Evolutionary conservation across 495 filamentous ascomycete species (phyloP).

Genomic region (Aspergillus sclerotioniger): DNA sequence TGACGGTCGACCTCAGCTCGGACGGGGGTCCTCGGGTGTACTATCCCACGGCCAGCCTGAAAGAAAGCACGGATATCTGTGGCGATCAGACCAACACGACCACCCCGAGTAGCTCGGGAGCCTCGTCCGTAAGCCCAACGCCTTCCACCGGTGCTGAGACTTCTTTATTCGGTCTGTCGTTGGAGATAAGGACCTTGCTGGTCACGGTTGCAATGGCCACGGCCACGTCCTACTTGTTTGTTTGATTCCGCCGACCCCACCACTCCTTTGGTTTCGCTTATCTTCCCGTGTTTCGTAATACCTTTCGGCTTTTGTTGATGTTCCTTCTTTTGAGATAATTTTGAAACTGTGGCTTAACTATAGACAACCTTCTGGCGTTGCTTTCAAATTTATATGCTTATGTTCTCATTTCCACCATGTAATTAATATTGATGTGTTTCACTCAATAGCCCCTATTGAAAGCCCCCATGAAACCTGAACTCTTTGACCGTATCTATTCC

Average conservation of each 20-base stretch:
- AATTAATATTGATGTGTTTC: background rate
- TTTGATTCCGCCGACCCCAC: background rate
- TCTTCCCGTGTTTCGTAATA: background rate
- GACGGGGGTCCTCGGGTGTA: slow-evolving; percentile 2
- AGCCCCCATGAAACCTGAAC: too few species aligned
- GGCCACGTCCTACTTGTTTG: background rate
- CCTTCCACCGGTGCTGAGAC: background rate
- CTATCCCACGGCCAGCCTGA: slow-evolving; percentile 7
- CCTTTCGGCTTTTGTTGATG: background rate
- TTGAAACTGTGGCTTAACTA: background rate
- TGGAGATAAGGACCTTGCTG: background rate
- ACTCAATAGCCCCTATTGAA: too few species aligned
- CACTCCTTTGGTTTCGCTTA: background rate
- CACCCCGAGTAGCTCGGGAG: background rate
- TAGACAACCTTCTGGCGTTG: background rate
- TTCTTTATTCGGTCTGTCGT: background rate
- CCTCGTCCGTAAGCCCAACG: background rate
- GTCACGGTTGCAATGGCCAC: background rate
- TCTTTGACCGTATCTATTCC: background rate
- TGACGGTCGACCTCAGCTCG: slow-evolving; percentile 4
- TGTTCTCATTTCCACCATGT: background rate
- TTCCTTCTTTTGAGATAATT: background rate
- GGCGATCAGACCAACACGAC: background rate
- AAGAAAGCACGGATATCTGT: background rate
- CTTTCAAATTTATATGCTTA: too few species aligned